Evolutionary conservation across 495 filamentous ascomycete genomes (phyloP).

Genomic region (Aspergillus bertholletiae): DNA sequence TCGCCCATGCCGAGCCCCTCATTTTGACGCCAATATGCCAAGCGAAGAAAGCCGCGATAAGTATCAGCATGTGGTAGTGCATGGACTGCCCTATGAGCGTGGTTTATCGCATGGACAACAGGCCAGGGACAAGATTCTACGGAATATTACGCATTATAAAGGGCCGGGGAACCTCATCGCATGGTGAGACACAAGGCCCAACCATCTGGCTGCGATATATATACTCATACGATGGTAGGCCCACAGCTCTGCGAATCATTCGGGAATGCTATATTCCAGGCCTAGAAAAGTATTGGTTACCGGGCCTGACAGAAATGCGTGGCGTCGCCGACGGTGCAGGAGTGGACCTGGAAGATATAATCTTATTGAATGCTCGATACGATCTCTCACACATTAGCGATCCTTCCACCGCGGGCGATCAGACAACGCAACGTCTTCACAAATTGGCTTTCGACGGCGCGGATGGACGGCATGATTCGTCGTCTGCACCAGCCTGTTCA

Average conservation of each 20-base stretch:
- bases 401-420: background rate
- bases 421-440: no score
- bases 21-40: background rate
- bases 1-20: background rate
- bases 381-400: background rate
- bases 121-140: background rate
- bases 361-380: background rate
- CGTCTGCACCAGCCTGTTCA: background rate
- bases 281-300: background rate
- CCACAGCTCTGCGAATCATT: background rate
- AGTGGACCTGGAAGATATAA: background rate
- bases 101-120: background rate
- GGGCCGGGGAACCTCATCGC: background rate
- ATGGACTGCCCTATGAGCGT: background rate
- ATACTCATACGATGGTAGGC: background rate
- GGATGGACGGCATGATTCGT: background rate
- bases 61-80: background rate
- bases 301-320: background rate
- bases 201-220: background rate
- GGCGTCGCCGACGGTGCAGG: background rate
- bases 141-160: background rate
- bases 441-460: no score
- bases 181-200: background rate
- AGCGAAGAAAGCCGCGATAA: background rate
- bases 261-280: background rate